phyloP scores from a whole-genome alignment of 139 green algal genomes.

The Raphidocelis subcapitata region DNA sequence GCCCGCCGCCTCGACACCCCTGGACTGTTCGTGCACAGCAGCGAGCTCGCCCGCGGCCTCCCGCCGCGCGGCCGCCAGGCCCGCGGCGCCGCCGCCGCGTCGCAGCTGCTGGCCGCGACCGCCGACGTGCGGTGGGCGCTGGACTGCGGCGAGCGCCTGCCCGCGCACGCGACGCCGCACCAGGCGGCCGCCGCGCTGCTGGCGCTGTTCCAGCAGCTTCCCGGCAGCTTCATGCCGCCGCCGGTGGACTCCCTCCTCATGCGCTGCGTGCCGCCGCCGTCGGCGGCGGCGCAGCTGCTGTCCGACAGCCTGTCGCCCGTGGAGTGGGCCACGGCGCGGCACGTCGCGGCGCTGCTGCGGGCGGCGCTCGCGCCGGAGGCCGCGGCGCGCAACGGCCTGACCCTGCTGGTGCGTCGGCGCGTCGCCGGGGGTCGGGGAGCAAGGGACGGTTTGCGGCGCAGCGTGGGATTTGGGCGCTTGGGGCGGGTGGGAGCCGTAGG shows the following conservation, averaged over 20 bases:
- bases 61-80: not conserved
- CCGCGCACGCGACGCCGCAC: conserved; percentile 17
- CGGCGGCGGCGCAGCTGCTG: conserved; percentile 6
- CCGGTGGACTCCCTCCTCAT: conserved; percentile 11
- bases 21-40: conserved; percentile 40
- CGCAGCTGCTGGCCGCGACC: conserved; percentile 19
- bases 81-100: not conserved
- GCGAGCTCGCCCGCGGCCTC: not conserved
- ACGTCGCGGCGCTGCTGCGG: conserved; percentile 3
- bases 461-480: no score
- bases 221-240: conserved; percentile 19
- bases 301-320: conserved; percentile 22
- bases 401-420: no score
- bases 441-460: no score
- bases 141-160: conserved; percentile 18
- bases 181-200: conserved; percentile 25
- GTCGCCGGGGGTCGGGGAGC: no score
- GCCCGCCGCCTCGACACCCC: conserved; percentile 29
- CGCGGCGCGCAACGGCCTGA: conserved; percentile 5
- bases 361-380: not conserved
- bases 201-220: conserved; percentile 29
- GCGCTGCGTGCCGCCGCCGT: conserved; percentile 14
- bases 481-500: no score
- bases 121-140: conserved; percentile 23
- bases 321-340: conserved; percentile 21